Evolutionary conservation across 23 red algal species (phyloP), one percentile per base, ranked within the genome.

Genomic region (Agarophyton chilense): DNA sequence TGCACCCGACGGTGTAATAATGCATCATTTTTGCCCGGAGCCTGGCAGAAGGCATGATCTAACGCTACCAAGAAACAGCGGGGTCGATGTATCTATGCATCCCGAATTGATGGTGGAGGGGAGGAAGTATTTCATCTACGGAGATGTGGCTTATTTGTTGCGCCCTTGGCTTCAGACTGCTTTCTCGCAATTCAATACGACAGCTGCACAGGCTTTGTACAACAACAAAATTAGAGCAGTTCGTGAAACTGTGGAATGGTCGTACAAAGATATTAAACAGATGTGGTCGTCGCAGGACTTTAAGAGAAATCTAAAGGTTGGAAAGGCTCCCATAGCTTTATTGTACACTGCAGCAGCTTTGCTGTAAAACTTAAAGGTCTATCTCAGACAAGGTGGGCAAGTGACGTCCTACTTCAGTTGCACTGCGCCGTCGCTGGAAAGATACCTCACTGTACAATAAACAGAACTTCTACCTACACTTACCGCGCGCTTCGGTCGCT

Each of bases 1-100:
- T 44, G 77, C 83, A 6, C 83, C 83, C 2, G 83, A 88, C 60
- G 66, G 83, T 0, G 34, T 88, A 4, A 88, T 88, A 24, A 77
- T 88, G 19, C 13, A 22, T 16, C 50, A 77, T 0, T 44, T 62
- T 33, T 65, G 83, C 0, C 83, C 83, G 8, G 22, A 41, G 16
- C 10, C 44, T 11, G 67, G 83, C 3, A 39, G 41, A 12, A 65
- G 83, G 14, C 83, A 88, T 61, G 66, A 88, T 49, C 21, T 63
- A 1, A 88, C 83, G 3, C 66, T 88, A n/a, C n/a, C 41, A 28
- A 76, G 66, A 29, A 19, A 88, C 6, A 76, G 66, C 77, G 83
- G 66, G 31, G 25, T 7, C 1, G 54, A 85, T n/a, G 29, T 10
- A 45, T 9, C 0, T 25, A 10, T 85, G 5, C 18, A 47, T 4